Conservation (phyloP, 805 yeast genomes). For the Groenewaldozyma salmanticensis region DNA sequence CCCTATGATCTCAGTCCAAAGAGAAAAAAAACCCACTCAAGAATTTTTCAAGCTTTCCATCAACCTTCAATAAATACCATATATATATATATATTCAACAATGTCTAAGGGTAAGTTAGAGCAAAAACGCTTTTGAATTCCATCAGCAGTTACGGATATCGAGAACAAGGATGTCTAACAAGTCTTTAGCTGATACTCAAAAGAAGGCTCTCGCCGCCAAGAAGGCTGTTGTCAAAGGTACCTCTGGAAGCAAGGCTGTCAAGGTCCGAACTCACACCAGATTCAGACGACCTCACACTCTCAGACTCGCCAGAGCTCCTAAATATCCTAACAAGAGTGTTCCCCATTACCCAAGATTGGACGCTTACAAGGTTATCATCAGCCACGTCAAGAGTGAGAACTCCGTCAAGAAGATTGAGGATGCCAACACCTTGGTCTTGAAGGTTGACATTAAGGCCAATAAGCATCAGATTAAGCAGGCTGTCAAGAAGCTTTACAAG, state of each 20-base stretch:
- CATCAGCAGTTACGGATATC: too few relatives aligned
- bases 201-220: conserved; percentile 94
- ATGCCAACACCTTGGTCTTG: conserved; percentile 98
- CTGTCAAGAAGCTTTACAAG: conserved; percentile 96
- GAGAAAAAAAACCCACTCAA: not conserved
- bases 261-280: conserved; percentile 93
- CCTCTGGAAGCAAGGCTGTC: conserved; percentile 78
- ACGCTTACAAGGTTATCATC: conserved; percentile 88
- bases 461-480: conserved; percentile 97
- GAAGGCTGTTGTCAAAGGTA: conserved; percentile 98
- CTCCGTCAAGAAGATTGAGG: conserved; percentile 99
- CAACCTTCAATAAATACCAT: too few relatives aligned
- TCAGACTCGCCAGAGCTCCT: conserved; percentile 88
- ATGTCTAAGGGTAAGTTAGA: too few relatives aligned
- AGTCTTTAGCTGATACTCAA: not conserved
- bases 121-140: too few relatives aligned
- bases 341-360: conserved; percentile 95
- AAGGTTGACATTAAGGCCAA: conserved; percentile 94
- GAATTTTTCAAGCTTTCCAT: not conserved
- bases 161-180: too few relatives aligned
- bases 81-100: too few relatives aligned
- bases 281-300: conserved; percentile 97
- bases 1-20: too few relatives aligned
- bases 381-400: conserved; percentile 96
- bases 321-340: conserved; percentile 92